These are phyloP conservation scores for Acrodontium crateriforme DNA, from an alignment of 2,329 filamentous ascomycete species.

Conservation along the genomic window DNA sequence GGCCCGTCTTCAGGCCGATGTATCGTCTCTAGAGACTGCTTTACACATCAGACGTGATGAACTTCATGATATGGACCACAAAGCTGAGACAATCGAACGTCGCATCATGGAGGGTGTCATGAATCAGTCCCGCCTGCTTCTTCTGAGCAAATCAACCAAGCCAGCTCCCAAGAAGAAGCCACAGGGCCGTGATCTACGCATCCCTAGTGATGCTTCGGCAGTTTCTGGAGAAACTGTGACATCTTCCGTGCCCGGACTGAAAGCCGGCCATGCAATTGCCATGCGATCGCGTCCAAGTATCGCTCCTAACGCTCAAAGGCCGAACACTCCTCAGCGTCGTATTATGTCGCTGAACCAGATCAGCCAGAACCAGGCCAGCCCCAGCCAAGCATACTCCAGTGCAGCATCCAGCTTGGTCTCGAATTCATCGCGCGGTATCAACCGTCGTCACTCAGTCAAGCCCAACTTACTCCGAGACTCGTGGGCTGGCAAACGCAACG, in stretches of 20 bases:
- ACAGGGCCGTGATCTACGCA: conserved; percentile 26
- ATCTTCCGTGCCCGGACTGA: conserved; percentile 17
- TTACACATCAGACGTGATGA: conserved; percentile 81
- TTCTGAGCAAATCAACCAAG: conserved; percentile 52
- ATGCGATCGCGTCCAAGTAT: conserved; percentile 35
- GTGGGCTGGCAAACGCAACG: conserved; percentile 20
- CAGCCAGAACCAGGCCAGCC: conserved; percentile 52
- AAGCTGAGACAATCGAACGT: conserved; percentile 78
- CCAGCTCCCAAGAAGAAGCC: conserved; percentile 28
- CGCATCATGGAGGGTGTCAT: conserved; percentile 91
- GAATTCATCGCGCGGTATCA: conserved; percentile 13
- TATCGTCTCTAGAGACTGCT: conserved; percentile 83
- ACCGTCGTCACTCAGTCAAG: conserved; percentile 26
- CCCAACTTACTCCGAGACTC: conserved; percentile 16
- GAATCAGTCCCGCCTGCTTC: conserved; percentile 83
- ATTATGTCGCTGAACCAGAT: conserved; percentile 90
- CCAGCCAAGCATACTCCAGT: conserved; percentile 24
- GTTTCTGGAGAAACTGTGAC: conserved; percentile 30
- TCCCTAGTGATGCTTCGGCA: conserved; percentile 24
- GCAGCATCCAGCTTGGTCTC: conserved; percentile 14
- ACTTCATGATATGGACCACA: conserved; percentile 75
- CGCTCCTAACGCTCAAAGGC: no score
- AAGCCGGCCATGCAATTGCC: conserved; percentile 26
- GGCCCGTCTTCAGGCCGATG: conserved; percentile 65
- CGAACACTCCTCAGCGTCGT: conserved; percentile 41